Evolutionary conservation across 2,329 filamentous ascomycete genomes (phyloP).

Genomic region (Tolypocladium tundrense): DNA sequence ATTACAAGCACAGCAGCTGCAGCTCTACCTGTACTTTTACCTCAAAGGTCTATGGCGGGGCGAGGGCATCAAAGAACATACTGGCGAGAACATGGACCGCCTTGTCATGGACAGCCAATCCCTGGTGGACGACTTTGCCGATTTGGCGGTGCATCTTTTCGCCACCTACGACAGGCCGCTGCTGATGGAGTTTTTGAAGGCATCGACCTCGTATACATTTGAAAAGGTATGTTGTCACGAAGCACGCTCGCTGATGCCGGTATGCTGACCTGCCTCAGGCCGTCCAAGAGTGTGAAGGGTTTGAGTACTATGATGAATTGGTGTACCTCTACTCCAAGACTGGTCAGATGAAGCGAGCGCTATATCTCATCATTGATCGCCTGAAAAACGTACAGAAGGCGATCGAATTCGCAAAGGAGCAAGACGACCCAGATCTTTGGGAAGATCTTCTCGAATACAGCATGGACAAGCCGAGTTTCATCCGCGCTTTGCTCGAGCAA

Average conservation of each 20-base stretch:
- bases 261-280: slow-evolving; percentile 31
- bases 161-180: slow-evolving; percentile 70
- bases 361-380: slow-evolving; percentile 90
- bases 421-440: slow-evolving; percentile 88
- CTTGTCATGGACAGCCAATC: slow-evolving; percentile 50
- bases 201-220: slow-evolving; percentile 80
- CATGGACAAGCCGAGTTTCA: slow-evolving; percentile 96
- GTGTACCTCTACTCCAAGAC: slow-evolving; percentile 94
- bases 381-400: slow-evolving; percentile 84
- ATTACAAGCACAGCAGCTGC: slow-evolving; percentile 54
- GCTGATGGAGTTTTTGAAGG: slow-evolving; percentile 78
- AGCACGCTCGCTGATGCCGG: too few species aligned
- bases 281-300: slow-evolving; percentile 67
- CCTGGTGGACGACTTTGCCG: slow-evolving; percentile 77
- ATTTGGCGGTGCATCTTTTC: slow-evolving; percentile 78
- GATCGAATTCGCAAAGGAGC: slow-evolving; percentile 88
- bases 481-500: slow-evolving; percentile 82
- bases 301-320: slow-evolving; percentile 81
- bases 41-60: slow-evolving; percentile 78
- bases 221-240: slow-evolving; percentile 44
- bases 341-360: slow-evolving; percentile 81
- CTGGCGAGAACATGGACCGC: slow-evolving; percentile 43
- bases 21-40: slow-evolving; percentile 85
- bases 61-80: slow-evolving; percentile 48
- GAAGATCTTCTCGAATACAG: slow-evolving; percentile 88